These are phyloP conservation scores for Neurospora sp. DNA, from an alignment of 495 filamentous ascomycete species.

Conservation along the genomic window DNA sequence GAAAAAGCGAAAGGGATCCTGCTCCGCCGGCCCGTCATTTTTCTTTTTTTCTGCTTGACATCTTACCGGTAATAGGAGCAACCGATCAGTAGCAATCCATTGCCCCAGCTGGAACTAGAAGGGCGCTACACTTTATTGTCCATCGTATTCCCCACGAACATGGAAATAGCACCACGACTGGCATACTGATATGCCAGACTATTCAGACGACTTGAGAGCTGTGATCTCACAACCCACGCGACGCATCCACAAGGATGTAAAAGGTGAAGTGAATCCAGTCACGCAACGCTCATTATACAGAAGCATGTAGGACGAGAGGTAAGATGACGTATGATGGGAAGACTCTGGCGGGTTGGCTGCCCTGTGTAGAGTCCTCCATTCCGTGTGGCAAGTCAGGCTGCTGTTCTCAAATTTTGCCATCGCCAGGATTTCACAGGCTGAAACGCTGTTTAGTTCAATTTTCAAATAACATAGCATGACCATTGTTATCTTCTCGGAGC, in stretches of 20 bases:
- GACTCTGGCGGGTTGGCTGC: not conserved
- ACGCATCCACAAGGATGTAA: not conserved
- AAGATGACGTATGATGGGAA: not conserved
- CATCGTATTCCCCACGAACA: not conserved
- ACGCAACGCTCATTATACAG: too few relatives aligned
- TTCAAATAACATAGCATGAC: too few relatives aligned
- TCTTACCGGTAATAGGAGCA: not conserved
- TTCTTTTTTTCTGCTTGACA: not conserved
- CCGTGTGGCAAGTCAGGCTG: not conserved
- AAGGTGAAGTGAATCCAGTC: not conserved
- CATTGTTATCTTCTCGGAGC: not conserved
- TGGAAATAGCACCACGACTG: not conserved
- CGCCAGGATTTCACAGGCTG: not conserved
- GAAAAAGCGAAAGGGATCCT: too few relatives aligned
- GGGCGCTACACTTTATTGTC: not conserved
- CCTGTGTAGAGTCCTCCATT: not conserved
- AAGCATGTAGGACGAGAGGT: too few relatives aligned
- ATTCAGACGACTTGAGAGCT: not conserved
- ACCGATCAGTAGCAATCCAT: not conserved
- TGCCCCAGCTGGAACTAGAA: not conserved
- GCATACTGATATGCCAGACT: not conserved
- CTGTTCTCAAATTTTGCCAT: not conserved
- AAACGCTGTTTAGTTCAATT: too few relatives aligned
- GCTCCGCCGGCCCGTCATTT: not conserved
- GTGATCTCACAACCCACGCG: not conserved